Evolutionary conservation across 257 asterid species (phyloP).

Genomic region (Ajuga chamaepitys): DNA sequence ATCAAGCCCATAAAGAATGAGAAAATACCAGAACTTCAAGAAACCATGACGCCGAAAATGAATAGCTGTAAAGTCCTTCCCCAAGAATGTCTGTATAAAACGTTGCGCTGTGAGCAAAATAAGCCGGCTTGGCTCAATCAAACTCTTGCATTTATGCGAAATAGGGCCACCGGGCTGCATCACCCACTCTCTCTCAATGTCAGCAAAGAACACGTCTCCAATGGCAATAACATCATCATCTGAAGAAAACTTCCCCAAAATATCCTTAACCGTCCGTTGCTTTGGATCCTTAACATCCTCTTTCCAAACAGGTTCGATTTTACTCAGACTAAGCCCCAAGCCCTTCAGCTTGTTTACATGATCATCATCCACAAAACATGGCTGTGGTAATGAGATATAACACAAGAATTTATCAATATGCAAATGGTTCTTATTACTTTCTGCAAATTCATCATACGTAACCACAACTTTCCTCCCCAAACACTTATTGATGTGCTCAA

Average conservation of each 20-base stretch:
- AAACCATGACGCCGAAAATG: slow-evolving; percentile 97
- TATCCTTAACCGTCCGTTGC: slow-evolving; percentile 52
- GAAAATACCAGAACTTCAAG: slow-evolving; percentile 85
- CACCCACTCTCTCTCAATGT: slow-evolving; percentile 83
- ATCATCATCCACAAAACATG: slow-evolving; percentile 85
- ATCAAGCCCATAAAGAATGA: background rate
- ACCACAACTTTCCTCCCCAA: slow-evolving; percentile 74
- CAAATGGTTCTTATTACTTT: slow-evolving; percentile 47
- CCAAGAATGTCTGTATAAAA: slow-evolving; percentile 89
- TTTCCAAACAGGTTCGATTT: slow-evolving; percentile 74
- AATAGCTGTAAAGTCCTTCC: slow-evolving; percentile 76
- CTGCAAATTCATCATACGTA: slow-evolving; percentile 77
- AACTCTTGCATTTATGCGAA: slow-evolving; percentile 69
- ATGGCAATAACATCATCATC: slow-evolving; percentile 72
- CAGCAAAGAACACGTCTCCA: slow-evolving; percentile 96
- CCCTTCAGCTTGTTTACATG: slow-evolving; percentile 76
- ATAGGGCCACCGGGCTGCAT: slow-evolving; percentile 98
- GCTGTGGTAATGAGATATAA: slow-evolving; percentile 78
- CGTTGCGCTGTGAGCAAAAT: slow-evolving; percentile 93
- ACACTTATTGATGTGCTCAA: slow-evolving; percentile 78
- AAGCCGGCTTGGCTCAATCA: slow-evolving; percentile 86
- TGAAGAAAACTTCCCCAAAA: slow-evolving; percentile 52
- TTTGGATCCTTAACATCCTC: slow-evolving; percentile 88
- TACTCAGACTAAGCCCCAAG: slow-evolving; percentile 62
- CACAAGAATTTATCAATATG: slow-evolving; percentile 74